A percentile compares a stretch with the other conserved stretches of the same genome.
Evolutionary conservation across 306 rosid genomes (phyloP).

Genomic region (Prunus campanulata): DNA sequence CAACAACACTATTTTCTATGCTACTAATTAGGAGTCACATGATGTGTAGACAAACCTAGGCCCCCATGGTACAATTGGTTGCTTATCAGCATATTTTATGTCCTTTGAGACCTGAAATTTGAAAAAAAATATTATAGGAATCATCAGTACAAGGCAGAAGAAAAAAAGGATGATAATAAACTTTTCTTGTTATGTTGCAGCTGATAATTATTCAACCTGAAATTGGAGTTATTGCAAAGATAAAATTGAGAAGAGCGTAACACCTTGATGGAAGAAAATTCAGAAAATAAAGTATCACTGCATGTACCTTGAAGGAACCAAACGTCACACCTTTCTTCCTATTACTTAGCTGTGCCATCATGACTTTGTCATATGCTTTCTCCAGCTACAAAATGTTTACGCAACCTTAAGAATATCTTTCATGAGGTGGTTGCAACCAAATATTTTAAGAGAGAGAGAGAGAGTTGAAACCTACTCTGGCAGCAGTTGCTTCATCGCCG

Average conservation of each 20-base stretch:
- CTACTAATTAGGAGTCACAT: slow-evolving; percentile 18
- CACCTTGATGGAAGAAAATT: not conserved
- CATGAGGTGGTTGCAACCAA: not conserved
- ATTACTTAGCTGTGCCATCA: slow-evolving; percentile 90
- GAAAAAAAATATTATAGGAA: not conserved
- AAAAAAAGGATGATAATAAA: not conserved
- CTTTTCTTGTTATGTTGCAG: not conserved
- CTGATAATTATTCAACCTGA: not conserved
- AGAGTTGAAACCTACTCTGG: slow-evolving; percentile 52
- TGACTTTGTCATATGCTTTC: slow-evolving; percentile 86
- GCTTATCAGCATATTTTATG: slow-evolving; percentile 94
- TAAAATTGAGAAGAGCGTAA: slow-evolving; percentile 10
- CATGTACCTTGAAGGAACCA: slow-evolving; percentile 79
- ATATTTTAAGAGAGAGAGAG: not conserved
- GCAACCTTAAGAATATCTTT: not conserved
- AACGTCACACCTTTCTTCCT: slow-evolving; percentile 91
- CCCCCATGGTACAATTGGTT: slow-evolving; percentile 96
- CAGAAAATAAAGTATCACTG: not conserved
- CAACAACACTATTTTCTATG: not conserved
- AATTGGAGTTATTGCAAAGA: not conserved
- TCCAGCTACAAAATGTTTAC: slow-evolving; percentile 55
- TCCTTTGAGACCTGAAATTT: slow-evolving; percentile 87
- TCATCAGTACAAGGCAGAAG: slow-evolving; percentile 16
- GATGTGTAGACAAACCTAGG: slow-evolving; percentile 67
- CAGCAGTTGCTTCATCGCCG: slow-evolving; percentile 78